A percentile compares a stretch with the other conserved stretches of the same genome.
phyloP scores from a whole-genome alignment of 2,329 filamentous ascomycete genomes.

The Monilinia aucupariae region DNA sequence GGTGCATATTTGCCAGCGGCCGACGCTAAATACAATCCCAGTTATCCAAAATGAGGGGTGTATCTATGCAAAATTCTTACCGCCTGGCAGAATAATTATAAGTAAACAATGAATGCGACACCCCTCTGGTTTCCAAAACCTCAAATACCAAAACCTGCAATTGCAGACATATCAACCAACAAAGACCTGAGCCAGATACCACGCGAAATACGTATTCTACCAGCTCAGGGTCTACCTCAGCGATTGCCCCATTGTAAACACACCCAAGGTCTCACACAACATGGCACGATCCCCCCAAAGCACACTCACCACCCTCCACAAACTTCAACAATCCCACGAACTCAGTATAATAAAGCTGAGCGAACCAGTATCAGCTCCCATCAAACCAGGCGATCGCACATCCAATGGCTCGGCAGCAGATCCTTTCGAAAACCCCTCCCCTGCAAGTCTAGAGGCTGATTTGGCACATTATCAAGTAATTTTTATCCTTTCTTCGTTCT shows the following conservation, averaged over 20 bases:
- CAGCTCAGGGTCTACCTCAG: too few species aligned
- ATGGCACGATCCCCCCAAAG: slow-evolving; percentile 32
- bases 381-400: slow-evolving; percentile 46
- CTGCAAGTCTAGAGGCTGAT: slow-evolving; percentile 74
- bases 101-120: slow-evolving; percentile 23
- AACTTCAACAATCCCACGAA: slow-evolving; percentile 53
- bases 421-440: slow-evolving; percentile 61
- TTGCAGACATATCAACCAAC: neutral
- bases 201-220: neutral
- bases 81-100: slow-evolving; percentile 11
- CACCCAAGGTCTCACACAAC: neutral
- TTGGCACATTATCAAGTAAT: slow-evolving; percentile 74
- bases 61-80: neutral
- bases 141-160: neutral
- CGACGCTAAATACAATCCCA: neutral
- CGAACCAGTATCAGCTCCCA: slow-evolving; percentile 61
- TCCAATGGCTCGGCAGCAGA: slow-evolving; percentile 65
- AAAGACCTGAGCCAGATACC: neutral
- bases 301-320: slow-evolving; percentile 45
- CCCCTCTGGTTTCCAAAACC: neutral
- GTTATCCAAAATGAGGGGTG: neutral
- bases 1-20: neutral
- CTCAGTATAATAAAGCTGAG: slow-evolving; percentile 73
- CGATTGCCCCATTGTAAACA: neutral
- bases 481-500: neutral